Conservation (phyloP, 2,329 filamentous ascomycete species). For the Ceratocystis lukuohia region DNA sequence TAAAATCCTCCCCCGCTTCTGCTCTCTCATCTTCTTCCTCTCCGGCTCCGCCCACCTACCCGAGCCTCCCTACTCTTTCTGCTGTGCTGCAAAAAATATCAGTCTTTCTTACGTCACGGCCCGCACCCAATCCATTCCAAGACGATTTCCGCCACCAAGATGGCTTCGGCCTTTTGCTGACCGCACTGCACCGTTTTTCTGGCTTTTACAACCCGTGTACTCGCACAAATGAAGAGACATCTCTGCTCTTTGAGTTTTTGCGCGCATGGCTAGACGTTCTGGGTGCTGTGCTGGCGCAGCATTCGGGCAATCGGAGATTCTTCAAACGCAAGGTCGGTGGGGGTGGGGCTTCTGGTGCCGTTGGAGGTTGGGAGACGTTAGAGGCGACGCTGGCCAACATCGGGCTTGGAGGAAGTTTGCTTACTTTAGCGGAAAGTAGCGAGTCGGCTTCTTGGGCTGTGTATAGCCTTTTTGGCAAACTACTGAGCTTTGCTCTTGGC, state of each 20-base stretch:
- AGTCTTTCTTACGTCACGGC: conserved; percentile 42
- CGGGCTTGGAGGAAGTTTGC: conserved; percentile 49
- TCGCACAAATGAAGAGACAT: conserved; percentile 48
- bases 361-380: conserved; percentile 62
- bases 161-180: conserved; percentile 64
- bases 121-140: conserved; percentile 41
- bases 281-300: conserved; percentile 59
- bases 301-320: conserved; percentile 77
- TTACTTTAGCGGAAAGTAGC: background rate
- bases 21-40: conserved; percentile 24
- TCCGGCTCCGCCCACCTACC: conserved; percentile 27
- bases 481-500: conserved; percentile 68
- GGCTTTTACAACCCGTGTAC: conserved; percentile 61
- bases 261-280: conserved; percentile 61
- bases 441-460: conserved; percentile 39
- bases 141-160: conserved; percentile 71
- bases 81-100: conserved; percentile 51
- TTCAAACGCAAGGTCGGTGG: conserved; percentile 61
- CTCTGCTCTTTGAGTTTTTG: conserved; percentile 53
- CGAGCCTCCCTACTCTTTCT: conserved; percentile 36
- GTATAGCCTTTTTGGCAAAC: conserved; percentile 65
- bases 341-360: conserved; percentile 27
- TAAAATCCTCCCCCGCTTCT: background rate
- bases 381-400: conserved; percentile 59
- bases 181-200: conserved; percentile 55